phyloP scores from a whole-genome alignment of 176 grass and related monocot species.

The Eleusine indica region DNA sequence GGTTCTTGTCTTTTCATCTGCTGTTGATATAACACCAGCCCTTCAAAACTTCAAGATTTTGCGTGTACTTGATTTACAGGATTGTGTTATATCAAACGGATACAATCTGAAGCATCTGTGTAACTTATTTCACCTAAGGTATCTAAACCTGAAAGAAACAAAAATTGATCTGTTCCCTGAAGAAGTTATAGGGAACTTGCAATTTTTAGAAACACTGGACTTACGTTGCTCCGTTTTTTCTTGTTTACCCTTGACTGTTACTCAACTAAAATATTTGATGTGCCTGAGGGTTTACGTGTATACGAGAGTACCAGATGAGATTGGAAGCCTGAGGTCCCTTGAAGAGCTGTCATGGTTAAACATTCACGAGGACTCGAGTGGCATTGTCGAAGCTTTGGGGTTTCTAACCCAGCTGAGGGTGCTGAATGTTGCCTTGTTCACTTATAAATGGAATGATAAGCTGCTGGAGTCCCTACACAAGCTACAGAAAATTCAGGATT shows the following conservation, averaged over 20 bases:
- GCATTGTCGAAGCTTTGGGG: background rate
- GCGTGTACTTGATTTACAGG: slow-evolving; percentile 7
- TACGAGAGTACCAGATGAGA: background rate
- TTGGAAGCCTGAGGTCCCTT: background rate
- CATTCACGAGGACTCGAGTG: too few relatives aligned
- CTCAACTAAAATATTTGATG: background rate
- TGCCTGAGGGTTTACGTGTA: rapidly evolving
- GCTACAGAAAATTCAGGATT: background rate
- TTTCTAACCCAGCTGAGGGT: background rate
- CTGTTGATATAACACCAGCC: too few relatives aligned
- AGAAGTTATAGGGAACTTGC: slow-evolving; percentile 7
- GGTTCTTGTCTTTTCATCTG: background rate
- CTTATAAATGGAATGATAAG: background rate
- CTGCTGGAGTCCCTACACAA: background rate
- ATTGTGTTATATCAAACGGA: background rate
- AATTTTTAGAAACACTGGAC: background rate
- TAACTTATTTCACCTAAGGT: background rate
- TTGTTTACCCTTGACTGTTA: background rate
- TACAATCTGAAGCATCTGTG: background rate
- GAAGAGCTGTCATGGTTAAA: background rate
- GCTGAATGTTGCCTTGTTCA: rapidly evolving
- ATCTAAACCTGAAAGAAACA: background rate
- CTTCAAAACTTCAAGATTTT: background rate
- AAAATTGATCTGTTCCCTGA: background rate
- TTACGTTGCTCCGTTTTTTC: background rate